Evolutionary conservation across 148 eudicot genomes (phyloP).

Genomic region (Tetragonia tetragonoides): DNA sequence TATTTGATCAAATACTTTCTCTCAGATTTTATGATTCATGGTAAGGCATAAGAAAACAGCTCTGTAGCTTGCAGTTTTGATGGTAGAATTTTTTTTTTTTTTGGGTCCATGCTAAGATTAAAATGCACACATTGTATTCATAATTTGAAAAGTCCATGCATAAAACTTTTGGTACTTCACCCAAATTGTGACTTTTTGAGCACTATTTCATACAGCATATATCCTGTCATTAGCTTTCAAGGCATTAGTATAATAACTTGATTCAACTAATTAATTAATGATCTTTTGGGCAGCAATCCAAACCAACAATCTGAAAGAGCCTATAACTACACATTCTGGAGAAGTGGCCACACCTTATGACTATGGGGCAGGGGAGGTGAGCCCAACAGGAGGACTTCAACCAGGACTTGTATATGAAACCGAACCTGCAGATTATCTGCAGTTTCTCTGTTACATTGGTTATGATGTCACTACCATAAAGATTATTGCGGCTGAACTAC

Average conservation of each 20-base stretch:
- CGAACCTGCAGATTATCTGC: conserved; percentile 43
- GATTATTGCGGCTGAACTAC: conserved; percentile 38
- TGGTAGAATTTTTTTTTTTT: too few species aligned
- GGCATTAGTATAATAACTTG: not conserved
- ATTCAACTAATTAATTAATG: not conserved
- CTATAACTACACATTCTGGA: conserved; percentile 44
- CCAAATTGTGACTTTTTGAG: too few species aligned
- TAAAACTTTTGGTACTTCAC: too few species aligned
- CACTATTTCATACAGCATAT: too few species aligned
- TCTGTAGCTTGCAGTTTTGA: too few species aligned
- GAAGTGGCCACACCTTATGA: conserved; percentile 62
- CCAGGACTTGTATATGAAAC: conserved; percentile 69
- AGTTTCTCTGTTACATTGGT: conserved; percentile 56
- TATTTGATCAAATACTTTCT: too few species aligned
- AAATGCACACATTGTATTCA: too few species aligned
- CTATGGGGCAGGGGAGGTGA: conserved; percentile 73
- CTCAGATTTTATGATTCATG: too few species aligned
- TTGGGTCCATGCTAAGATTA: too few species aligned
- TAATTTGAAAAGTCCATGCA: too few species aligned
- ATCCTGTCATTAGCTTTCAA: too few species aligned
- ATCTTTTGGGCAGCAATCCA: conserved; percentile 47
- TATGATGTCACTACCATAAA: conserved; percentile 46
- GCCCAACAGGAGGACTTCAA: conserved; percentile 42
- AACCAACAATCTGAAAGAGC: conserved; percentile 42
- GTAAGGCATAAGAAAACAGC: too few species aligned